Conservation (phyloP, 305 asterid species). For the Striga hermonthica region DNA sequence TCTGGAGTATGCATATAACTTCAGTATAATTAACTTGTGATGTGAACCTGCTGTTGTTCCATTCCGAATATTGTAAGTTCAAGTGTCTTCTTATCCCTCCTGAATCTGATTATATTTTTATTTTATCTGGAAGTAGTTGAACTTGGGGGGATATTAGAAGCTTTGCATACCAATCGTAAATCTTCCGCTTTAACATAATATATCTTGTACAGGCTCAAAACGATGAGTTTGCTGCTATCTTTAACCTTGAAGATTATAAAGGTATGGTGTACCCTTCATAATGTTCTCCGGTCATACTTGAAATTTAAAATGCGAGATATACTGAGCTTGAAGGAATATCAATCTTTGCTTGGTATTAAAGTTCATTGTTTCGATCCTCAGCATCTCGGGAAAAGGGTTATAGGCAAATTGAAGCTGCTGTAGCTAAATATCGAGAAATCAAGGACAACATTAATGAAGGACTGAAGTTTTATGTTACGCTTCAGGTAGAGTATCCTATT, state of each 20-base stretch:
- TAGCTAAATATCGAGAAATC: constrained; percentile 78
- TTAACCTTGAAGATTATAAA: constrained; percentile 93
- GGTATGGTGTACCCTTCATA: constrained; percentile 44
- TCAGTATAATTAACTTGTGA: background rate
- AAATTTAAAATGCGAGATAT: constrained; percentile 4
- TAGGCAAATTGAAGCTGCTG: constrained; percentile 93
- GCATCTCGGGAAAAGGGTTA: constrained; percentile 91
- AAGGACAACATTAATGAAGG: constrained; percentile 97
- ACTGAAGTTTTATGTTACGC: constrained; percentile 88
- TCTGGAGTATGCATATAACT: background rate
- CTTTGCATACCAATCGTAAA: constrained; percentile 19
- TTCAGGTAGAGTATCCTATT: constrained; percentile 60
- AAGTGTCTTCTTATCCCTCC: constrained; percentile 18
- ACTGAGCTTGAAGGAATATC: constrained; percentile 18
- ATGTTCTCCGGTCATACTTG: constrained; percentile 21
- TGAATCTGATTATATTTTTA: background rate
- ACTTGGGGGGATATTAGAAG: constrained; percentile 4
- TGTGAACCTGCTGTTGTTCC: constrained; percentile 18
- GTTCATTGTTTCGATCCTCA: constrained; percentile 40
- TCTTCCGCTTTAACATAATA: constrained; percentile 21
- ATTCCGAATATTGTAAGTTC: background rate
- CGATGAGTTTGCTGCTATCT: constrained; percentile 72
- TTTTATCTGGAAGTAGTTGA: constrained; percentile 15
- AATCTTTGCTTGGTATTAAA: constrained; percentile 24
- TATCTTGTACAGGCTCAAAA: constrained; percentile 67